phyloP scores from a whole-genome alignment of 345 rosid species.

The Physaria fendleri region DNA sequence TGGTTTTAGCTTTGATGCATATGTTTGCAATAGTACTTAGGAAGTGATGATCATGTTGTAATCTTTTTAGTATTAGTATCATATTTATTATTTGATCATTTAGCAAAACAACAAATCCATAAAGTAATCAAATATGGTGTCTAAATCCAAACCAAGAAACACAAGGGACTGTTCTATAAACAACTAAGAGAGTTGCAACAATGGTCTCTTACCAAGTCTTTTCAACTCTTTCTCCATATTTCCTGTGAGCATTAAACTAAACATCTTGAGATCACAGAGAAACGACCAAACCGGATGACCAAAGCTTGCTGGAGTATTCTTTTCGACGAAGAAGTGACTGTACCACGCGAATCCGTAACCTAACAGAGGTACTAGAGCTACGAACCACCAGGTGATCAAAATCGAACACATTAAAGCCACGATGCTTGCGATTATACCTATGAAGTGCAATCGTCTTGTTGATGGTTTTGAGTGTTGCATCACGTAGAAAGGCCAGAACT shows the following conservation, averaged over 20 bases:
- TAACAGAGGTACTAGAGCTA: conserved; percentile 54
- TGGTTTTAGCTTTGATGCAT: conserved; percentile 1
- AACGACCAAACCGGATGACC: conserved; percentile 93
- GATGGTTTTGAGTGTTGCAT: conserved; percentile 81
- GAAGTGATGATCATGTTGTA: conserved; percentile 25
- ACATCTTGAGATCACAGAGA: conserved; percentile 84
- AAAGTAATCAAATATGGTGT: neutral
- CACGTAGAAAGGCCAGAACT: conserved; percentile 88
- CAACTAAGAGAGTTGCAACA: conserved; percentile 39
- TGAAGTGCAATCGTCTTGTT: conserved; percentile 88
- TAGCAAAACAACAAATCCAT: neutral
- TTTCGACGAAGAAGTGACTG: conserved; percentile 93
- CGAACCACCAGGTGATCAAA: conserved; percentile 50
- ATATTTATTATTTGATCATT: conserved; percentile 5
- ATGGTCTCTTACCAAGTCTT: conserved; percentile 90
- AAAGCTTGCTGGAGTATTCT: conserved; percentile 71
- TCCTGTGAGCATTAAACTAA: conserved; percentile 86
- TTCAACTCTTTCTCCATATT: conserved; percentile 91
- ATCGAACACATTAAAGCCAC: conserved; percentile 43
- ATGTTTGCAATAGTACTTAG: conserved; percentile 24
- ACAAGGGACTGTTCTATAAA: neutral
- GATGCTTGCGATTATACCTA: conserved; percentile 53
- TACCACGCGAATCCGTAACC: conserved; percentile 93
- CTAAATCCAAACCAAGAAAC: neutral
- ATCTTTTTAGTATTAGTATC: conserved; percentile 22